These are phyloP conservation scores for Eucalyptus erythrocorys DNA, from an alignment of 345 rosid species.

Conservation along the genomic window DNA sequence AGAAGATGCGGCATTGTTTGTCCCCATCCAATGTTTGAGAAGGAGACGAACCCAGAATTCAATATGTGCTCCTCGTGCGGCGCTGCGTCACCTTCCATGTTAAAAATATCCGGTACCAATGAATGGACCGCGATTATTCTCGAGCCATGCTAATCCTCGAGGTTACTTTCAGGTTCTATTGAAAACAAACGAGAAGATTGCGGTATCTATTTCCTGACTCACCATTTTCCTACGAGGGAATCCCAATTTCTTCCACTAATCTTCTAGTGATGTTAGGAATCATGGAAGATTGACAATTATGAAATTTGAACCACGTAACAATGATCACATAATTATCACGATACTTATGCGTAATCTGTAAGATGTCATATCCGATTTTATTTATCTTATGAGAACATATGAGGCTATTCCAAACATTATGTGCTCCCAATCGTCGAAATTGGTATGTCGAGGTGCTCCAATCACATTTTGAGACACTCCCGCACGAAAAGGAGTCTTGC, in stretches of 20 bases:
- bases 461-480: not conserved
- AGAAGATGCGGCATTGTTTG: not conserved
- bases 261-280: not conserved
- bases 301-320: not conserved
- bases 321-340: fast-evolving
- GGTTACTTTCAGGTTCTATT: not conserved
- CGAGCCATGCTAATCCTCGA: not conserved
- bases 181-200: not conserved
- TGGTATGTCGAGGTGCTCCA: not conserved
- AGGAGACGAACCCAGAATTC: not conserved
- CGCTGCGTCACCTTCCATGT: not conserved
- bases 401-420: fast-evolving
- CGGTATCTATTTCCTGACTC: not conserved
- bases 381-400: not conserved
- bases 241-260: not conserved
- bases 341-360: fast-evolving
- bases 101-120: not conserved
- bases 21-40: not conserved
- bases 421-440: not conserved
- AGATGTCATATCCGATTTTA: fast-evolving
- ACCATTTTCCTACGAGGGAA: not conserved
- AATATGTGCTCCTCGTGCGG: not conserved
- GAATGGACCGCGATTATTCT: not conserved
- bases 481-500: not conserved
- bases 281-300: not conserved